Conservation (phyloP, 1,284 basidiomycete genomes). For the Rhodotorula sp. region DNA sequence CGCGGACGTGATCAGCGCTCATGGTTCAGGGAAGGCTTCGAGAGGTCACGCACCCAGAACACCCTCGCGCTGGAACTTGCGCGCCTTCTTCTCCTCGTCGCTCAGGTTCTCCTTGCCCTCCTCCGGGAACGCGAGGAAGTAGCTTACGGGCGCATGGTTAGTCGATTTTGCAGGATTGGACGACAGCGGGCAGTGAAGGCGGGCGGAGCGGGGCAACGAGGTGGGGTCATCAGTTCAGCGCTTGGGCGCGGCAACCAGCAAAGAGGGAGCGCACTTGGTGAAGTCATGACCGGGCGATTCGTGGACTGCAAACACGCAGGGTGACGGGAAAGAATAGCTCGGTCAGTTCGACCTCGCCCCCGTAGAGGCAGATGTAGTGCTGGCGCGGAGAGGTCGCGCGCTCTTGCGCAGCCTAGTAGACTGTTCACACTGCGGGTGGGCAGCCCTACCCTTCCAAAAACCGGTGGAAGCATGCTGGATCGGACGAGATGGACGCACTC, state of each 20-base stretch:
- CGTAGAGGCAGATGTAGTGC: too few species aligned
- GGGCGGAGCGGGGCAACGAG: not conserved
- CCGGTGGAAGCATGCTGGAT: too few species aligned
- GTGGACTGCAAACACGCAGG: conserved; percentile 44
- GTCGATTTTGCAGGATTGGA: too few species aligned
- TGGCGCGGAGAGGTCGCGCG: too few species aligned
- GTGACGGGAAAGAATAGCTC: not conserved
- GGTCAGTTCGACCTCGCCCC: not conserved
- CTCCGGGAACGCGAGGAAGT: conserved; percentile 38
- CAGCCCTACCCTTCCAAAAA: too few species aligned
- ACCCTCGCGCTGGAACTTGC: conserved; percentile 57
- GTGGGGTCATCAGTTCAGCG: not conserved
- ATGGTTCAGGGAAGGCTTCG: not conserved
- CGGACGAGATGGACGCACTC: conserved; percentile 51
- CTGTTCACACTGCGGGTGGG: too few species aligned
- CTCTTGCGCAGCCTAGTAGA: too few species aligned
- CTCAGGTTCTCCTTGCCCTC: conserved; percentile 45
- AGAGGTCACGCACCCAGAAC: conserved; percentile 75
- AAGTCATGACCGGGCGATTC: conserved; percentile 52
- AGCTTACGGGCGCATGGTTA: conserved; percentile 7
- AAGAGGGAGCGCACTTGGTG: conserved; percentile 47
- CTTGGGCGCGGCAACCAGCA: not conserved
- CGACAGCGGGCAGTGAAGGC: too few species aligned
- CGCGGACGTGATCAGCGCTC: not conserved
- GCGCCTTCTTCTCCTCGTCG: conserved; percentile 50